phyloP scores from a whole-genome alignment of 2,329 filamentous ascomycete species.

The Coniochaeta sp. region DNA sequence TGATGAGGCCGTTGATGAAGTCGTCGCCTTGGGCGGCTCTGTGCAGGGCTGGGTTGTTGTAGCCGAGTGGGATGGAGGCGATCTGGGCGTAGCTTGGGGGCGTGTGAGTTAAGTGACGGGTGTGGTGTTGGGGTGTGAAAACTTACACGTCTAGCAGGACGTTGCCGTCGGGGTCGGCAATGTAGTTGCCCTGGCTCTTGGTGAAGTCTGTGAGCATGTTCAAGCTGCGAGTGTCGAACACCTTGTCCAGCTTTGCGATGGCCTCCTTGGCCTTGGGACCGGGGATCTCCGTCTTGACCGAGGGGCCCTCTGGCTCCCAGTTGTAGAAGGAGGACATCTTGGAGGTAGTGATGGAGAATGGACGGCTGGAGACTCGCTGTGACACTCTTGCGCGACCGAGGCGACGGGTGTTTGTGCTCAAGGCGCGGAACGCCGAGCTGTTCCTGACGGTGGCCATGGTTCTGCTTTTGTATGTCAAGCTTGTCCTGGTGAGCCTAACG shows the following conservation, averaged over 20 bases:
- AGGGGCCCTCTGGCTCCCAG: constrained; percentile 43
- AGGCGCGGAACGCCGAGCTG: constrained; percentile 6
- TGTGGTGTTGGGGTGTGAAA: not conserved
- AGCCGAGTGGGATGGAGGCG: constrained; percentile 84
- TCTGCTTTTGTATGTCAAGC: not conserved
- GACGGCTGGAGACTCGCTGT: constrained; percentile 12
- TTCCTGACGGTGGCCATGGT: constrained; percentile 7
- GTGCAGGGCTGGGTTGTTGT: constrained; percentile 77
- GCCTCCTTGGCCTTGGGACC: constrained; percentile 67
- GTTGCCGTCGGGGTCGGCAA: constrained; percentile 66
- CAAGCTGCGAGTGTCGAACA: constrained; percentile 80
- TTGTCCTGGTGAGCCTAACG: not conserved
- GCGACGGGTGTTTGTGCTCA: not conserved
- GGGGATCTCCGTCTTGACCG: constrained; percentile 58
- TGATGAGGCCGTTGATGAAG: constrained; percentile 76
- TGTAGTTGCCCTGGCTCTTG: constrained; percentile 74
- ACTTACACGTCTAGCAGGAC: constrained; percentile 64
- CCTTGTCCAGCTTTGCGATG: constrained; percentile 63
- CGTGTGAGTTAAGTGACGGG: not conserved
- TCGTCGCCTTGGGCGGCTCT: constrained; percentile 66
- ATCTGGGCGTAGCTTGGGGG: constrained; percentile 72
- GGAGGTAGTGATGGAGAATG: constrained; percentile 16
- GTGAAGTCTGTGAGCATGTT: constrained; percentile 77
- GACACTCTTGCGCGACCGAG: constrained; percentile 7
- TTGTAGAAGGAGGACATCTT: constrained; percentile 20